Evolutionary conservation across 352 stramenopile species (phyloP).

Genomic region (Phytophthora hybrid): DNA sequence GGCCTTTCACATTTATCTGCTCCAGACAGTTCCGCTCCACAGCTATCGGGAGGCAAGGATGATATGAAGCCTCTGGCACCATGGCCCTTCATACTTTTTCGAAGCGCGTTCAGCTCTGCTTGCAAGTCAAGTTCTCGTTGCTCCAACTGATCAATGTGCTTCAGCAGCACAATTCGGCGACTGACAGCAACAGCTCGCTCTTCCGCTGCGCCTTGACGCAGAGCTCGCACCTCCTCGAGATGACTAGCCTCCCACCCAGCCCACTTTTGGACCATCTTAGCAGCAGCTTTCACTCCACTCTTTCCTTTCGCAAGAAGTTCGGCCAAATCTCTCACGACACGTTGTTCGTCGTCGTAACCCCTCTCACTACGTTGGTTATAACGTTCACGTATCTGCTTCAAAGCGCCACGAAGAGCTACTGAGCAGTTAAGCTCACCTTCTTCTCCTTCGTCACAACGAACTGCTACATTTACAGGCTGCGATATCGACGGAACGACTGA

Average conservation of each 20-base stretch:
- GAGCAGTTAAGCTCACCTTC: conserved; percentile 9
- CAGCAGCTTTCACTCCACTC: conserved; percentile 25
- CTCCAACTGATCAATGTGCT: conserved; percentile 22
- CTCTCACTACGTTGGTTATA: not conserved
- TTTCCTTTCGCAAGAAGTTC: conserved; percentile 15
- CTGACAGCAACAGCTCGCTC: conserved; percentile 15
- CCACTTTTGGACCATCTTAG: conserved; percentile 43
- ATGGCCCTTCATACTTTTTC: conserved; percentile 4
- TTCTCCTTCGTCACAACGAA: not conserved
- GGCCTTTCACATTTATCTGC: not conserved
- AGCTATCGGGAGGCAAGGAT: not conserved
- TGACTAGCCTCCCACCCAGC: conserved; percentile 40
- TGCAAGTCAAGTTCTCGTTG: conserved; percentile 34
- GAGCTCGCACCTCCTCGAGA: conserved; percentile 26
- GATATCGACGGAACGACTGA: conserved; percentile 1
- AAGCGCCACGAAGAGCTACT: conserved; percentile 23
- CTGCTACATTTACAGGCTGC: not conserved
- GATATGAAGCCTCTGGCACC: not conserved
- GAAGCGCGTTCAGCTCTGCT: conserved; percentile 32
- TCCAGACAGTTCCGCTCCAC: not conserved
- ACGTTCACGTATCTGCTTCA: conserved; percentile 25
- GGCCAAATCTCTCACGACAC: conserved; percentile 17
- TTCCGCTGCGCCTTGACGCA: conserved; percentile 34
- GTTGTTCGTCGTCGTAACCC: not conserved
- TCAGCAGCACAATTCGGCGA: conserved; percentile 20